Evolutionary conservation across 371 early-diverging fungal species (phyloP).

Genomic region (Saksenaea oblongispora): DNA sequence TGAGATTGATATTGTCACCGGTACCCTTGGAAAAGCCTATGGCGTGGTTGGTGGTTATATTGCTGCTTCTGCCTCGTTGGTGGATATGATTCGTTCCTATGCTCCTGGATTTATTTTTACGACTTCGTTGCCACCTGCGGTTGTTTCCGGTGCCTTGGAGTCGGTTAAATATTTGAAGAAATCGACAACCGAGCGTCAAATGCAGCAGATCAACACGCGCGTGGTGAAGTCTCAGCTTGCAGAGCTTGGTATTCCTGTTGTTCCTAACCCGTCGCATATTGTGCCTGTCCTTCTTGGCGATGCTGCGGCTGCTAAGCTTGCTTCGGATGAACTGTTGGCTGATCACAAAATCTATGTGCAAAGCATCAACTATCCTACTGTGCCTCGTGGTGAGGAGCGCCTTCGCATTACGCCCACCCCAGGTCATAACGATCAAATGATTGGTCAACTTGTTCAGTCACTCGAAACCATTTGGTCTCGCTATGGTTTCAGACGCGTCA

Average conservation of each 20-base stretch:
- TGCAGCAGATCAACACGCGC: conserved; percentile 91
- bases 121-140: conserved; percentile 95
- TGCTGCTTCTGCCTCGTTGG: conserved; percentile 85
- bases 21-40: conserved; percentile 97
- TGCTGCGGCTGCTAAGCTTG: conserved; percentile 89
- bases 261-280: conserved; percentile 98
- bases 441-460: conserved; percentile 82
- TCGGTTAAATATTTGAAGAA: conserved; percentile 88
- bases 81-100: conserved; percentile 97
- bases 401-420: conserved; percentile 98
- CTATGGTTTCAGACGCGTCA: conserved; percentile 79
- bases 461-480: conserved; percentile 87
- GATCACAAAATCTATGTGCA: conserved; percentile 96
- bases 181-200: conserved; percentile 82
- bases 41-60: conserved; percentile 99
- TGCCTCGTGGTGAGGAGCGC: conserved; percentile 93
- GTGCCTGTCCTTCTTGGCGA: conserved; percentile 97
- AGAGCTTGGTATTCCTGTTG: conserved; percentile 89
- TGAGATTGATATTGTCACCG: conserved; percentile 95
- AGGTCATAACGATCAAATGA: conserved; percentile 83
- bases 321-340: conserved; percentile 88
- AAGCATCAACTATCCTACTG: conserved; percentile 97
- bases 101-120: conserved; percentile 99
- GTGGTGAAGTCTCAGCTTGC: conserved; percentile 82
- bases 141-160: conserved; percentile 89